phyloP scores from a whole-genome alignment of 1,284 basidiomycete species.

The Puccinia coronata region DNA sequence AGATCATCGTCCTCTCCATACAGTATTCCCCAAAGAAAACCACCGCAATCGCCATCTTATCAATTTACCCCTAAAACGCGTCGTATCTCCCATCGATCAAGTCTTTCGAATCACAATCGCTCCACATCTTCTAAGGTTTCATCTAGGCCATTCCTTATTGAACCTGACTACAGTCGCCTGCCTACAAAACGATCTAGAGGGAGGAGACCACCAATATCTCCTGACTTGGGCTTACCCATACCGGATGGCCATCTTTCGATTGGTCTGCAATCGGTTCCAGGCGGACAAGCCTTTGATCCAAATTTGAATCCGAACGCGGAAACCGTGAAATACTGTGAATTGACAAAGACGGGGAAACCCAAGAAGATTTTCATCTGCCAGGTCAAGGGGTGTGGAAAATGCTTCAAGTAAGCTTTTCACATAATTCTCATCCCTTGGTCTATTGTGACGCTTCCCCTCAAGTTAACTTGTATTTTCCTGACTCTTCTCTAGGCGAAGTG shows the following conservation, averaged over 20 bases:
- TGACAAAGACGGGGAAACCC: conserved; percentile 55
- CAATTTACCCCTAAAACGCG: conserved; percentile 7
- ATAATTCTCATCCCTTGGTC: background rate
- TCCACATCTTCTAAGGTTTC: conserved; percentile 16
- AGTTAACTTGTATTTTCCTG: too few relatives aligned
- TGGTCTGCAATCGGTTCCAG: conserved; percentile 49
- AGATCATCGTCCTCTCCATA: conserved; percentile 6
- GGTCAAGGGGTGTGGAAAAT: conserved; percentile 38
- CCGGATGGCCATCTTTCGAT: conserved; percentile 31
- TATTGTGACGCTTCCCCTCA: background rate
- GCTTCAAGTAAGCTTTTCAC: conserved; percentile 38
- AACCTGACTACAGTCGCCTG: conserved; percentile 48
- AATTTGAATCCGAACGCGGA: conserved; percentile 37
- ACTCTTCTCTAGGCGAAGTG: conserved; percentile 62
- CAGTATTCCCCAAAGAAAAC: conserved; percentile 9
- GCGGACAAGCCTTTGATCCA: conserved; percentile 51
- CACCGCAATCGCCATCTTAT: conserved; percentile 20
- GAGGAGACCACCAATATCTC: conserved; percentile 52
- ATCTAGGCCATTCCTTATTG: conserved; percentile 29
- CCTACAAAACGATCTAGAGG: conserved; percentile 55
- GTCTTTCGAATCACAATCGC: conserved; percentile 20
- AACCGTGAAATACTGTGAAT: conserved; percentile 50
- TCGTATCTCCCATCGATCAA: conserved; percentile 25
- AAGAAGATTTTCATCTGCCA: conserved; percentile 55
- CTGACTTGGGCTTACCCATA: conserved; percentile 51